Conservation (phyloP, 1,284 basidiomycete genomes). For the Ustilago tritici region DNA sequence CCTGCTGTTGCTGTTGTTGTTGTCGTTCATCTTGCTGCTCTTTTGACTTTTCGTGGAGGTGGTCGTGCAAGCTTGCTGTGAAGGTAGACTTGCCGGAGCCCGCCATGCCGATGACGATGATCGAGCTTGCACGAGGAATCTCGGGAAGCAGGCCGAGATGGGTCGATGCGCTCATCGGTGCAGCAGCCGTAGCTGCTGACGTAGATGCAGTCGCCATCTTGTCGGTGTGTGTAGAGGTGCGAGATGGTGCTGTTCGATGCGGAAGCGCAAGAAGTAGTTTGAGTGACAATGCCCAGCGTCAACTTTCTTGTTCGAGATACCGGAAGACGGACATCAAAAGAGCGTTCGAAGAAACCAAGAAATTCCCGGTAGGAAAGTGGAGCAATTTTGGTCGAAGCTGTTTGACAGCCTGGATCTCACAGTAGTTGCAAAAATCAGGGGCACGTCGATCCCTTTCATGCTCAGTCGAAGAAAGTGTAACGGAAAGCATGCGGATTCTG, state of each 20-base stretch:
- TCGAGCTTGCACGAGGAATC: constrained; percentile 61
- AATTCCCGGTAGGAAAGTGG: constrained; percentile 16
- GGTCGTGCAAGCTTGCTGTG: constrained; percentile 73
- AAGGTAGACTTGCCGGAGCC: constrained; percentile 97
- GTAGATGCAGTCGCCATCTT: constrained; percentile 29
- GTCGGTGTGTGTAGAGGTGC: not conserved
- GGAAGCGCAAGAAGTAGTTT: not conserved
- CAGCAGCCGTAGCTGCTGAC: constrained; percentile 4
- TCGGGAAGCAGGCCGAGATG: constrained; percentile 52
- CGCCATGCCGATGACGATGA: constrained; percentile 80
- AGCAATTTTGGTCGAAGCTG: constrained; percentile 13
- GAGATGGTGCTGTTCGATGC: not conserved
- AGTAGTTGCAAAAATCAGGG: not conserved
- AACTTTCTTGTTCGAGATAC: not conserved
- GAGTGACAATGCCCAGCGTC: constrained; percentile 7
- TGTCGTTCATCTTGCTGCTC: constrained; percentile 31
- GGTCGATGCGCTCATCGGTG: constrained; percentile 23
- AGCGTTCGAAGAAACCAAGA: constrained; percentile 10
- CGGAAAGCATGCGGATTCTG: not conserved
- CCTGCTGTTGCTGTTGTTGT: constrained; percentile 2
- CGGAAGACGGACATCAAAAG: constrained; percentile 22
- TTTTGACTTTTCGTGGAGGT: constrained; percentile 44
- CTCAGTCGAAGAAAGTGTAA: constrained; percentile 7
- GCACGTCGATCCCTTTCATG: not conserved
- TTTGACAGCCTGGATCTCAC: not conserved